A percentile compares a stretch with the other conserved stretches of the same genome.
Conservation (phyloP, 2,329 filamentous ascomycete genomes). For the Ceratocystis cubensis region DNA sequence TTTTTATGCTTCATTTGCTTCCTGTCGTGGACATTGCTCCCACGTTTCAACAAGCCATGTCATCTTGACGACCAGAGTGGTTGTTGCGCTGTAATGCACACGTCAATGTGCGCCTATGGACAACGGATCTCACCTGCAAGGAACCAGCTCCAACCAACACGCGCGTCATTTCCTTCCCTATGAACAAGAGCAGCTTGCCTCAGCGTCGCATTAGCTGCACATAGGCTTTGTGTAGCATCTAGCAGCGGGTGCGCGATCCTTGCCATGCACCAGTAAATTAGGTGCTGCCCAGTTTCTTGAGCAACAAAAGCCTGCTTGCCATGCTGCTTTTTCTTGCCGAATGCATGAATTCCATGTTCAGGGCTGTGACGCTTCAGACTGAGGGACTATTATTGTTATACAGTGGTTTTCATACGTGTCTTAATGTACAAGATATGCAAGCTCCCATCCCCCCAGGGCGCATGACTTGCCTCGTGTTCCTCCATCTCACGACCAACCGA, state of each 20-base stretch:
- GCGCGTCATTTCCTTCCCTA: background rate
- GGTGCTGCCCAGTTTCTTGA: background rate
- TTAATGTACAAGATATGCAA: too few species aligned
- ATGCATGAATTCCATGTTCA: too few species aligned
- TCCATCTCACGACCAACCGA: too few species aligned
- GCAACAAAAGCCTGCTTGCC: background rate
- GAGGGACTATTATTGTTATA: too few species aligned
- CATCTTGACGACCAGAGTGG: too few species aligned
- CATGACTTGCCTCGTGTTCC: too few species aligned
- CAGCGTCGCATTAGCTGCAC: background rate
- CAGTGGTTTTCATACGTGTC: too few species aligned
- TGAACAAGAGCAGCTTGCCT: background rate
- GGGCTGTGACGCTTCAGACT: too few species aligned
- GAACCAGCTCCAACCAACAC: background rate
- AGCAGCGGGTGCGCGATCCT: background rate
- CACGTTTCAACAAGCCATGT: too few species aligned
- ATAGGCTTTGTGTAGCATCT: background rate
- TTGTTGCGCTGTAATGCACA: background rate
- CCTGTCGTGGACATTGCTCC: background rate
- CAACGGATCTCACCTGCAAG: background rate
- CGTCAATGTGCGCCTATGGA: background rate
- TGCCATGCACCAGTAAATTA: background rate
- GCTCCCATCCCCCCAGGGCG: too few species aligned
- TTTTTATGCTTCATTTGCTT: background rate
- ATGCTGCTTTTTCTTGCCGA: background rate